Evolutionary conservation across 2,329 filamentous ascomycete species (phyloP), one percentile per base, ranked within the genome.

Genomic region (Coniochaeta sp.): DNA sequence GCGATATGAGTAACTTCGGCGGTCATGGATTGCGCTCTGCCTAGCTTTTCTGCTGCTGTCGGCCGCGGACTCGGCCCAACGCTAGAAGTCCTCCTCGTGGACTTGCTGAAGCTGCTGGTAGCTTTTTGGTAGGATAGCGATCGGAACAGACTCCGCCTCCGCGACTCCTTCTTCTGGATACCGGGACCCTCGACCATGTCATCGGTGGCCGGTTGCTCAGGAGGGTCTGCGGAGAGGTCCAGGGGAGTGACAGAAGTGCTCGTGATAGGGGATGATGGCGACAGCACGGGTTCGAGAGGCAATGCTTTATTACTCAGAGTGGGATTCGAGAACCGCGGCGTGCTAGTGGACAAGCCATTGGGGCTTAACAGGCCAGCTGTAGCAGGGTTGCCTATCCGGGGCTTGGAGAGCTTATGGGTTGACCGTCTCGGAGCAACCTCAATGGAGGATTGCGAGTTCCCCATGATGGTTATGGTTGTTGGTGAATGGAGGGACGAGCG

Each of bases 321-420:
- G 33, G 65, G 60, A 58, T 65, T 66, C 6, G 71, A 69, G 56
- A 68, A 67, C 59, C 67, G 72, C 38, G 65, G 65, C 19, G 67
- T 62, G 63, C 66, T 70, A 58, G 69, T 73, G 62, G 70, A 71
- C 65, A 67, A 66, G 62, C 67, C 69, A 64, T 68, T 71, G 59
- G 72, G 64, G 68, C 68, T 74, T 66, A 76, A 71, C 69, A 78
- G 73, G 64, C 74, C 73, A 71, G 75, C 71, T 71, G 76, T 71
- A 59, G 72, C 70, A 70, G 72, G 72, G 64, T 71, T 77, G 59
- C 71, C 72, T 38, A 73, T 76, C 62, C 74, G 77, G 62, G 79
- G 77, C 68, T 84, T 84, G 58, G 77, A 81, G 62, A 84, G 74
- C 72, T 77, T 82, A 64, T 81, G 77, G 68, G 77, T 70, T 59